phyloP scores from a whole-genome alignment of 2,329 filamentous ascomycete species.

The Neocatenulostroma microsporum region DNA sequence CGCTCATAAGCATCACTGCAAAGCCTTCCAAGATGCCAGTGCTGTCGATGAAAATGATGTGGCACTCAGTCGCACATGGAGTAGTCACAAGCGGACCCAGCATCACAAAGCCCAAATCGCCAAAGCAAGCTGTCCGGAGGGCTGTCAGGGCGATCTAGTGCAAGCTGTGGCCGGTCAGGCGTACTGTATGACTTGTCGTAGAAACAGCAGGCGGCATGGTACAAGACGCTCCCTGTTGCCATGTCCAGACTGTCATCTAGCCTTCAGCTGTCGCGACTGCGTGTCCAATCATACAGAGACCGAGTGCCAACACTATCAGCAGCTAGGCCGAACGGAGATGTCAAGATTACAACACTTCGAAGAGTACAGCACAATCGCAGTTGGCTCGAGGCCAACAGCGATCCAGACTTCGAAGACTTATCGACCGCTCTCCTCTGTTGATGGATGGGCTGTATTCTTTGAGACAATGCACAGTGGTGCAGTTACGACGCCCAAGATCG shows the following conservation, averaged over 20 bases:
- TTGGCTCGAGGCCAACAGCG: not conserved
- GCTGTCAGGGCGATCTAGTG: not conserved
- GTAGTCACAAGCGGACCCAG: not conserved
- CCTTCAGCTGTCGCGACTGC: conserved; percentile 1
- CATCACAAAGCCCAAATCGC: not conserved
- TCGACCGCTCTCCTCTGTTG: not conserved
- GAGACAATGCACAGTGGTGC: too few relatives aligned
- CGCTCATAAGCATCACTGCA: conserved; percentile 1
- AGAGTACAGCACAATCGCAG: not conserved
- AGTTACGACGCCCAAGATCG: too few relatives aligned
- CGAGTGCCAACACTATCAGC: not conserved
- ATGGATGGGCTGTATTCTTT: conserved; percentile 4
- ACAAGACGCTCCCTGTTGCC: not conserved
- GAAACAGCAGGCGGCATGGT: not conserved
- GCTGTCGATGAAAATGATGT: not conserved
- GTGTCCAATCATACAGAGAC: not conserved
- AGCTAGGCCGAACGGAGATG: not conserved
- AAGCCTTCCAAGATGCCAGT: conserved; percentile 1
- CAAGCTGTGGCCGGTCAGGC: conserved; percentile 1
- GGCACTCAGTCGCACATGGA: not conserved
- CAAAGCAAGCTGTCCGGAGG: not conserved
- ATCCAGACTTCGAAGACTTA: not conserved
- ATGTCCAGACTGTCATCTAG: conserved; percentile 1
- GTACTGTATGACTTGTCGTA: conserved; percentile 4
- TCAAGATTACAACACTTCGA: conserved; percentile 1